Base-by-base conservation (phyloP, 352 stramenopile genomes). In the Pythium utonaiense region DNA sequence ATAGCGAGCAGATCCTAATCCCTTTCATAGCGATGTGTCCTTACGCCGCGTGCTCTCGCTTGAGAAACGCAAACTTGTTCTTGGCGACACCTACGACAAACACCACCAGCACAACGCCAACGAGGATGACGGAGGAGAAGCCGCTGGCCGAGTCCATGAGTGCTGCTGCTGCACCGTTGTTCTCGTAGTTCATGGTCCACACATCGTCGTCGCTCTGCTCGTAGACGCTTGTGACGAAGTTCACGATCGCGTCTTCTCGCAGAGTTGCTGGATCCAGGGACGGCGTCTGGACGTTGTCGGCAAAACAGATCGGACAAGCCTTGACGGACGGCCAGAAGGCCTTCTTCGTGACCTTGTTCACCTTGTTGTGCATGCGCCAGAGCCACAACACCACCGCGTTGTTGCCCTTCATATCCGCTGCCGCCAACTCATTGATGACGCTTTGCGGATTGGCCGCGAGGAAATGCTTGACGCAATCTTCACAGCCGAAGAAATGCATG, bases 361-460 rank as follows among this genome's bases (percentile, higher is more conserved):
- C 83, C 7, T 73, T 81, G 64, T 91, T 93, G 73, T 95, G 86
- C 82, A 91, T 90, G 27, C 69, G 71, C 79, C 85, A 93, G 42
- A 95, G 75, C 83, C 86, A 93, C 38, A 93, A 51, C 9, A 74
- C 55, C 4, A 91, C 66, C 45, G 77, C 73, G 28, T 75, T 51
- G 10, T 73, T 65, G 0, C 77, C 79, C 0, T 76, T 53, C 16
- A 28, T 25, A 41, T 91, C 80, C 21, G 61, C 62, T 7, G 50
- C 53, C 3, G 73, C 74, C 1, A 91, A 38, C 1, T 74, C 58
- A 3, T 66, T 55, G 22, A 95, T 86, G 2, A 77, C 64, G n/a
- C 60, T 77, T 41, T 74, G 69, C 5, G 84, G 78, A 53, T 95
- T 93, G 7, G 74, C 74, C 22, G 64, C 33, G 13, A 92, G 56